Evolutionary conservation across 1,139 yeast genomes (phyloP).

Genomic region (Citeromyces siamensis): DNA sequence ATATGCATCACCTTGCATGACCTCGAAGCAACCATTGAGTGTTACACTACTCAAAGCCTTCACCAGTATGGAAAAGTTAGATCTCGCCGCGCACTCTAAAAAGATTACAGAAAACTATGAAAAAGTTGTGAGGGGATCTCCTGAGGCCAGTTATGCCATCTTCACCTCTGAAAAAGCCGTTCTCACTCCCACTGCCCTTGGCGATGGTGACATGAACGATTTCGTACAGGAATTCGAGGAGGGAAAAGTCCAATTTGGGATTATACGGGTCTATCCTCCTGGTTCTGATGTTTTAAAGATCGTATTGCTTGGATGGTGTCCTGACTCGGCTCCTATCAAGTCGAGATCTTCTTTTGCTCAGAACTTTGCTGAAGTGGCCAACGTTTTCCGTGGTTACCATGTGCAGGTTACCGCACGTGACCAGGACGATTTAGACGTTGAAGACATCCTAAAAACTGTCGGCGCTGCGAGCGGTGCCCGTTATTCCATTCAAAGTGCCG

Average conservation of each 20-base stretch:
- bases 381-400: constrained; percentile 70
- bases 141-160: constrained; percentile 44
- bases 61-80: constrained; percentile 37
- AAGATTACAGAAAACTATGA: constrained; percentile 53
- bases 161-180: constrained; percentile 48
- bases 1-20: no score
- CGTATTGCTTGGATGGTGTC: constrained; percentile 89
- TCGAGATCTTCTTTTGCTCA: constrained; percentile 63
- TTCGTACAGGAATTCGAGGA: constrained; percentile 78
- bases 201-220: constrained; percentile 58
- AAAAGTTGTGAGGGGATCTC: constrained; percentile 50
- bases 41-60: no score
- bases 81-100: constrained; percentile 43
- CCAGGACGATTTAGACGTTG: constrained; percentile 74
- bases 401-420: constrained; percentile 97
- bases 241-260: constrained; percentile 83
- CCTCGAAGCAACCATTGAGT: no score
- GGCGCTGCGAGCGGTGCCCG: constrained; percentile 95
- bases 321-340: constrained; percentile 72
- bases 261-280: constrained; percentile 79
- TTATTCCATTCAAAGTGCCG: constrained; percentile 48
- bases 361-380: constrained; percentile 65
- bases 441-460: constrained; percentile 62
- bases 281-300: constrained; percentile 82
- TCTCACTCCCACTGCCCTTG: constrained; percentile 44